phyloP scores from a whole-genome alignment of 2,329 filamentous ascomycete species.

The Fusarium caatingaense region DNA sequence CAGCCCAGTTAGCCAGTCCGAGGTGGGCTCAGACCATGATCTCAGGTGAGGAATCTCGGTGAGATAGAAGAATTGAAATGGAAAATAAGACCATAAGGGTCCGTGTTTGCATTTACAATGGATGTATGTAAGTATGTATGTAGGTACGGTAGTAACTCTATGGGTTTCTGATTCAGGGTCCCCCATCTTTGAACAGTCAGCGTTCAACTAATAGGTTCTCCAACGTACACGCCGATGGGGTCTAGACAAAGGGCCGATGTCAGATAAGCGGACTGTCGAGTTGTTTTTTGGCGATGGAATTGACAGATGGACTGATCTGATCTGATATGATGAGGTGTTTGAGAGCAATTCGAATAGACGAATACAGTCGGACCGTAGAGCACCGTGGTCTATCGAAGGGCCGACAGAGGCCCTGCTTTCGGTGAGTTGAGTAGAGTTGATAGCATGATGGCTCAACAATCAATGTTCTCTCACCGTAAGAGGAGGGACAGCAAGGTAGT shows the following conservation, averaged over 20 bases:
- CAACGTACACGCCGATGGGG: constrained; percentile 24
- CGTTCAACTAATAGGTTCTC: not conserved
- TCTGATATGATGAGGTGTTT: constrained; percentile 17
- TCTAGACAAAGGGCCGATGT: constrained; percentile 17
- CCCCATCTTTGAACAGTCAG: constrained; percentile 7
- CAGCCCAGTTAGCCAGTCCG: constrained; percentile 15
- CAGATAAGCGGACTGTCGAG: constrained; percentile 36
- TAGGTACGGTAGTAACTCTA: not conserved
- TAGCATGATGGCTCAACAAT: constrained; percentile 32
- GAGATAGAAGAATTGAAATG: constrained; percentile 32
- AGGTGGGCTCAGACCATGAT: constrained; percentile 40
- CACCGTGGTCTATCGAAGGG: constrained; percentile 42
- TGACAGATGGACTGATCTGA: constrained; percentile 35
- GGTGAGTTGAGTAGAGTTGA: constrained; percentile 15
- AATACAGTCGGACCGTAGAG: constrained; percentile 44
- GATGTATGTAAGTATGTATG: not conserved
- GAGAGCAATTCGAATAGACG: constrained; percentile 9
- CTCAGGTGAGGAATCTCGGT: constrained; percentile 45
- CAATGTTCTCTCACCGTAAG: constrained; percentile 21
- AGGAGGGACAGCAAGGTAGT: constrained; percentile 10
- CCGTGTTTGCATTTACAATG: constrained; percentile 3
- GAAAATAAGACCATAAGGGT: constrained; percentile 39
- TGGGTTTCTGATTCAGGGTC: constrained; percentile 4
- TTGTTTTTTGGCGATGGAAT: constrained; percentile 32
- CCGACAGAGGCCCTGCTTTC: constrained; percentile 38